These are phyloP conservation scores for Colletotrichum tropicale DNA, from an alignment of 2,329 filamentous ascomycete species.

Conservation along the genomic window DNA sequence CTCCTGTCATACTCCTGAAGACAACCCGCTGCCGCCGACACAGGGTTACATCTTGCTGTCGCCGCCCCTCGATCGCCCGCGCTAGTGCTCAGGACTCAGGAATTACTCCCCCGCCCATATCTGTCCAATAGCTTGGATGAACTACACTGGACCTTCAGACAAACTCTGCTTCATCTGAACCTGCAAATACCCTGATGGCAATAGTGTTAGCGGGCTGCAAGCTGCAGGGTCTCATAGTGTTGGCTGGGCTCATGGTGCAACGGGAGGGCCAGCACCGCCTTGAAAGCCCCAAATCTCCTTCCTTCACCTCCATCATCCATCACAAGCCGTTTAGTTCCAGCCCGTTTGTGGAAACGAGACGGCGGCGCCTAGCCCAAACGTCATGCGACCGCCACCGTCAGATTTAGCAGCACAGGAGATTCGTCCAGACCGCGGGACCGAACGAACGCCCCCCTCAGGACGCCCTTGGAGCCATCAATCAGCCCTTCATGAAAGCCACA, in stretches of 20 bases:
- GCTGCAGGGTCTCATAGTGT: neutral
- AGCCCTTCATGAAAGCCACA: neutral
- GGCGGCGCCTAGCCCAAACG: neutral
- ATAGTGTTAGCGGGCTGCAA: neutral
- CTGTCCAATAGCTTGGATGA: neutral
- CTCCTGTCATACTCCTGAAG: neutral
- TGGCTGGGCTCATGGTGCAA: neutral
- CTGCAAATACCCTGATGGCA: neutral
- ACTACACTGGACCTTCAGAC: neutral
- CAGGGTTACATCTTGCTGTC: neutral
- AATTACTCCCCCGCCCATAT: neutral
- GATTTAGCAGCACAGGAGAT: neutral
- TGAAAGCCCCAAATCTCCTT: neutral
- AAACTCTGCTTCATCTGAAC: slow-evolving; percentile 1
- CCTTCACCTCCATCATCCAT: neutral
- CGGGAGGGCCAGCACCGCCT: neutral
- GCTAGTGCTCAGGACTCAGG: neutral
- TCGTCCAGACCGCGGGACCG: neutral
- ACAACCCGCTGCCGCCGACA: neutral
- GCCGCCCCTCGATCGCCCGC: neutral
- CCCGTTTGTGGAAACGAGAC: neutral
- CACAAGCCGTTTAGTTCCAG: neutral
- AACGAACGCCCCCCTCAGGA: neutral
- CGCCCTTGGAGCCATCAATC: neutral
- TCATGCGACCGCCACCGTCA: slow-evolving; percentile 4